A percentile compares a stretch with the other conserved stretches of the same genome.
Evolutionary conservation across 2,329 filamentous ascomycete species (phyloP).

Genomic region (Setomelanomma holmii): DNA sequence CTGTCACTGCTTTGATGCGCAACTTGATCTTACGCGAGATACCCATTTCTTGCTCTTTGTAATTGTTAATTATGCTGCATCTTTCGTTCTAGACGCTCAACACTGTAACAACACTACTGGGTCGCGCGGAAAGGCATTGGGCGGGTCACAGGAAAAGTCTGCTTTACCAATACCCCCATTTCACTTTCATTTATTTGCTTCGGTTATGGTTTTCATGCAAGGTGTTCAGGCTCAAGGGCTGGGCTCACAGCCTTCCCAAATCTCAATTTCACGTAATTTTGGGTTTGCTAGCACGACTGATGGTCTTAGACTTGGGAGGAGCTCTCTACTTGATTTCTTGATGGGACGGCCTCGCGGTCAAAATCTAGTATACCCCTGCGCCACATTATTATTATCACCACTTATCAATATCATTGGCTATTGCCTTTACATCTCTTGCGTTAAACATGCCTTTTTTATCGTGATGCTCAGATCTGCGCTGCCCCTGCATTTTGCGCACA

Average conservation of each 20-base stretch:
- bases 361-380: constrained; percentile 37
- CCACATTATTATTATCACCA: constrained; percentile 17
- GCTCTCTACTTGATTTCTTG: constrained; percentile 23
- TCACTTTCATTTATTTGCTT: constrained; percentile 21
- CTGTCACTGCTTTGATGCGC: constrained; percentile 26
- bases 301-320: constrained; percentile 29
- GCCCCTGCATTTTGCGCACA: constrained; percentile 33
- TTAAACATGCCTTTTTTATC: constrained; percentile 1
- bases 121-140: constrained; percentile 39
- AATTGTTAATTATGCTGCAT: constrained; percentile 48
- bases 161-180: constrained; percentile 47
- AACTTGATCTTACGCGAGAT: constrained; percentile 48
- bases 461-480: constrained; percentile 14
- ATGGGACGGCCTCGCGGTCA: constrained; percentile 36
- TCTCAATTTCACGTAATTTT: constrained; percentile 17
- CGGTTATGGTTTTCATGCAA: constrained; percentile 21
- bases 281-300: constrained; percentile 21
- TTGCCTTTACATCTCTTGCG: constrained; percentile 1
- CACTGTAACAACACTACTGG: constrained; percentile 45
- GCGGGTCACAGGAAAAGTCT: constrained; percentile 47
- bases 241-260: constrained; percentile 18
- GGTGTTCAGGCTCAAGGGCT: constrained; percentile 25
- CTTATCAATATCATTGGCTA: constrained; percentile 26
- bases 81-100: constrained; percentile 40
- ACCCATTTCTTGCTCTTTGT: constrained; percentile 47